Evolutionary conservation across 768 basidiomycete species (phyloP).

Genomic region (Leccinum longicurvipes): DNA sequence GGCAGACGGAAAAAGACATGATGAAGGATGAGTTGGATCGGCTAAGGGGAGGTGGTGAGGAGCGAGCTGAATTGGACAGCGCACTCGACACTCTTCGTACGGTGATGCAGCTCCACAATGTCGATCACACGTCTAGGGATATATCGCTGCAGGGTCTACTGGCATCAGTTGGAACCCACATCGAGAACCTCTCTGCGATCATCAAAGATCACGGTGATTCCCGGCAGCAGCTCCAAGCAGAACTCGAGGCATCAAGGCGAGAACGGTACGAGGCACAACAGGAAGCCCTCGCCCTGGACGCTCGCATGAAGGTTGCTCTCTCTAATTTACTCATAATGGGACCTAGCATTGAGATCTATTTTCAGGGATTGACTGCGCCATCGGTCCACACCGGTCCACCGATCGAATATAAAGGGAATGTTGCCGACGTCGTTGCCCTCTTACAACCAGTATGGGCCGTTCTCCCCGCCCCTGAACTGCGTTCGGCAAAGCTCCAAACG

Average conservation of each 20-base stretch:
- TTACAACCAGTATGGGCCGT: constrained; percentile 76
- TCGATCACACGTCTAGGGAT: constrained; percentile 51
- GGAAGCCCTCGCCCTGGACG: constrained; percentile 38
- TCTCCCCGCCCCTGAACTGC: constrained; percentile 81
- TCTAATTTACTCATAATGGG: neutral
- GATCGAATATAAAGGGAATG: constrained; percentile 39
- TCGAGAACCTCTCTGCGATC: constrained; percentile 46
- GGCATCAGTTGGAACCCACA: constrained; percentile 47
- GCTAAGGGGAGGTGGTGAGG: constrained; percentile 37
- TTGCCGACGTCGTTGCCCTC: constrained; percentile 53
- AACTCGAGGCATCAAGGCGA: constrained; percentile 51
- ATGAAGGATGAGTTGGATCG: constrained; percentile 53
- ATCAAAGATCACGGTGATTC: constrained; percentile 40
- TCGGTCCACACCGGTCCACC: constrained; percentile 26
- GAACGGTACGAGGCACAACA: constrained; percentile 50
- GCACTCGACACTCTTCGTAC: constrained; percentile 45
- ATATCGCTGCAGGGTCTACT: constrained; percentile 47
- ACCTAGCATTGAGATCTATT: constrained; percentile 7
- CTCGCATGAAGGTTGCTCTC: constrained; percentile 36
- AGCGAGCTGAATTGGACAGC: constrained; percentile 49
- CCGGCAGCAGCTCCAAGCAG: constrained; percentile 48
- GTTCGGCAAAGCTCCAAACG: constrained; percentile 58
- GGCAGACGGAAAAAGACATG: constrained; percentile 48
- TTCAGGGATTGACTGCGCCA: constrained; percentile 22
- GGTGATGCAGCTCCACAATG: constrained; percentile 54